These are phyloP conservation scores for Ramicandelaber brevisporus DNA, from an alignment of 192 early-diverging fungal species.

Conservation along the genomic window DNA sequence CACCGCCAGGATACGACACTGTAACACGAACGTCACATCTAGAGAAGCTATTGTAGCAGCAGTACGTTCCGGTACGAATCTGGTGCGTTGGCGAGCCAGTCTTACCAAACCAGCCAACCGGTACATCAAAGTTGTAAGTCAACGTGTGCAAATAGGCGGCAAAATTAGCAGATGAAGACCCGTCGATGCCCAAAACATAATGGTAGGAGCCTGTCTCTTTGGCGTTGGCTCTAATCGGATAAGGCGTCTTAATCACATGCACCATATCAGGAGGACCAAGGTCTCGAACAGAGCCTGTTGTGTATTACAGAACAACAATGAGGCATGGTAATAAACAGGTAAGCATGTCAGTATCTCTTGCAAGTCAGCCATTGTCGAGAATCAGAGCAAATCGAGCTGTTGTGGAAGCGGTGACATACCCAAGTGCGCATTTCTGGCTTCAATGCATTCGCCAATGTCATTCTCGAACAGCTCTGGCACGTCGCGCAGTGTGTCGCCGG, in stretches of 20 bases:
- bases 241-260: conserved; percentile 82
- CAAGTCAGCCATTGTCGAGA: no score
- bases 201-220: conserved; percentile 62
- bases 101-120: conserved; percentile 16
- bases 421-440: conserved; percentile 66
- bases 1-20: conserved; percentile 93
- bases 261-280: conserved; percentile 94
- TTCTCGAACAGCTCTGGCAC: conserved; percentile 95
- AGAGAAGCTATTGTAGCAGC: conserved; percentile 95
- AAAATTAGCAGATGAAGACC: conserved; percentile 84
- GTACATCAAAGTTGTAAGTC: conserved; percentile 34
- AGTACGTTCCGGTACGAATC: conserved; percentile 48
- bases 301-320: conserved; percentile 1
- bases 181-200: conserved; percentile 53
- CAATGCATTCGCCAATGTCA: conserved; percentile 68
- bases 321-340: background rate
- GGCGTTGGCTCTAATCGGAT: conserved; percentile 11
- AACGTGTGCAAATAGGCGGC: conserved; percentile 94
- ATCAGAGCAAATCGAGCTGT: no score
- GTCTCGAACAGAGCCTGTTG: conserved; percentile 54
- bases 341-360: background rate
- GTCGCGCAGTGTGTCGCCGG: conserved; percentile 51
- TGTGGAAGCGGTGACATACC: no score
- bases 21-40: conserved; percentile 93
- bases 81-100: conserved; percentile 18